Base-by-base conservation (phyloP, 345 rosid species). In the Euphorbia pulcherrima region DNA sequence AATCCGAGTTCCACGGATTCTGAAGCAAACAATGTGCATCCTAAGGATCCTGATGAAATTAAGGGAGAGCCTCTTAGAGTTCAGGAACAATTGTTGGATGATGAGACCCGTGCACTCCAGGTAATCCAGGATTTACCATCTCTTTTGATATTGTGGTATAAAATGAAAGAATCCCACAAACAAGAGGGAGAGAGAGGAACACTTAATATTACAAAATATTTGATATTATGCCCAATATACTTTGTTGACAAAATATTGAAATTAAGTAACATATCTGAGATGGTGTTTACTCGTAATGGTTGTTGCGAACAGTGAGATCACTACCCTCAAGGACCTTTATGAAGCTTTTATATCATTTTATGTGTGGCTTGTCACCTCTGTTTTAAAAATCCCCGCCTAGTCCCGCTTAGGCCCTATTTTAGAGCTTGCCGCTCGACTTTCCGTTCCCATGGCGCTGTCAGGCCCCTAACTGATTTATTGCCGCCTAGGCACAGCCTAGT, bases 51-150 rank as follows among this genome's bases (percentile, higher is more conserved):
- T 13, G 81, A 81, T 61, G 92, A 74, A 62, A 67, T 75, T 74
- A 88, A 79, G 58, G 70, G 77, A n/a, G 85, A 82, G 79, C 81
- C 86, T 68, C 82, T 82, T 57, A 68, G 80, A 67, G 82, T 87
- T 61, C 89, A 85, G 79, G 86, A 86, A 51, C 87, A 94, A 68
- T 76, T 88, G 56, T 77, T 94, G 82, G 99, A 89, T 72, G 84
- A 91, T 69, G 97, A 94, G 80, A 94, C 99, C 63, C 92, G 81
- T 67, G 86, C 92, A 53, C 97, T 94, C 79, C 97, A 94, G 87
- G 97, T 89, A 78, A 83, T 61, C 58, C 48, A 10, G 52, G 44
- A 58, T 23, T 29, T 28, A 1, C 17, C 6, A 4, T 50, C 54
- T 17, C 10, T 8, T 18, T 18, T 20, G 24, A n/a, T 5, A 50